A percentile compares a stretch with the other conserved stretches of the same genome.
Conservation (phyloP, 2,329 filamentous ascomycete genomes). For the Fusarium sp. region DNA sequence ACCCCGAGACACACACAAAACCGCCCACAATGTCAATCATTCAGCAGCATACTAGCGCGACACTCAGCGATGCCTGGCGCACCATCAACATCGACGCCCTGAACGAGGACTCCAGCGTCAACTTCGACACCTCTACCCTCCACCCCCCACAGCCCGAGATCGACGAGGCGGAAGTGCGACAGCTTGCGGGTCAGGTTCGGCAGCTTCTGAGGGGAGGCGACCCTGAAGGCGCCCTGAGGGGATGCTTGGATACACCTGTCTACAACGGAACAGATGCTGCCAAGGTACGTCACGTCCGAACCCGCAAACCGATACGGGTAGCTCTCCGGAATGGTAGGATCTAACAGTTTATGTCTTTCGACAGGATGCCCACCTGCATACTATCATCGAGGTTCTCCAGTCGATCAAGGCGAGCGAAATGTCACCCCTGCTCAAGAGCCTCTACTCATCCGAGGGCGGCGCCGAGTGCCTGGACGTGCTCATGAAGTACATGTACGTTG, state of each 20-base stretch:
- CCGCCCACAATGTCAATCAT: conserved; percentile 70
- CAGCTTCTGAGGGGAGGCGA: conserved; percentile 90
- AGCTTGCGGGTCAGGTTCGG: conserved; percentile 82
- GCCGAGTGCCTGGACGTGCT: conserved; percentile 89
- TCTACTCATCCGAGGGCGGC: conserved; percentile 83
- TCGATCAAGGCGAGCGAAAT: conserved; percentile 97
- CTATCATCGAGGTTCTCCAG: conserved; percentile 92
- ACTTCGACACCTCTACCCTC: conserved; percentile 90
- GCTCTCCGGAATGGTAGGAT: not conserved
- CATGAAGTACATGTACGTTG: conserved; percentile 94
- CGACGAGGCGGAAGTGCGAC: conserved; percentile 81
- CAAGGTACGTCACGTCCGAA: conserved; percentile 59
- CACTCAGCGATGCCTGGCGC: conserved; percentile 77
- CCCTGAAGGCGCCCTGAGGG: conserved; percentile 84
- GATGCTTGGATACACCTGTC: conserved; percentile 87
- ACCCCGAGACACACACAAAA: not conserved
- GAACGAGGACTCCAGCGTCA: conserved; percentile 88
- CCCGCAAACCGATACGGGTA: not conserved
- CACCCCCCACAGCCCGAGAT: conserved; percentile 81
- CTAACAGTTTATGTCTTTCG: not conserved
- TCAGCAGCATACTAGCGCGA: conserved; percentile 71
- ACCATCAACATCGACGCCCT: conserved; percentile 95
- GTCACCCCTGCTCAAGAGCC: conserved; percentile 85
- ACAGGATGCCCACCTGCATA: conserved; percentile 87
- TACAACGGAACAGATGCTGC: conserved; percentile 71